Base-by-base conservation (phyloP, 768 basidiomycete species). In the Favolaschia claudopus region DNA sequence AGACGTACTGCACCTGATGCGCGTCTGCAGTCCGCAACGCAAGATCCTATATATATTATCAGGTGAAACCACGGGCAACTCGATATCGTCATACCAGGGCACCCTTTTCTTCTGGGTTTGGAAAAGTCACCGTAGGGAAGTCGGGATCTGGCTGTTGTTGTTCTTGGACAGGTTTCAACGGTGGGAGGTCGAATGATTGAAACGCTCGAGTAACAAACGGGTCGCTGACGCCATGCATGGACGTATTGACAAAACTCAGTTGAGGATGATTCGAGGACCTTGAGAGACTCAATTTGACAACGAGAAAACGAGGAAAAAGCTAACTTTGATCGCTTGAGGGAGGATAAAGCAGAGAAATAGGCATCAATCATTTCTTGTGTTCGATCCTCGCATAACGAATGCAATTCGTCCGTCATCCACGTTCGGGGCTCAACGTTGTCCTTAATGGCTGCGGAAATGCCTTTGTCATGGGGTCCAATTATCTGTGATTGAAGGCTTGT, bases 51-150 rank as follows among this genome's bases (percentile, higher is more conserved):
- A 28, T 42, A 25, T 24, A 57, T 45, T 40, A 29, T 57, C 51
- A 47, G 36, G 22, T 31, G 5, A 4, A 7, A 13, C 27, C 40
- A 51, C 32, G 17, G 46, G 19, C 46, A 31, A 58, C 15, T 15
- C 12, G n/a, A n/a, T 22, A 6, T 14, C 46, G 32, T 28, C 24
- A 54, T 68, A 85, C 83, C 73, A 84, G 72, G 33, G 84, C 83
- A 15, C 85, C 94, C 74, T 91, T 89, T 71, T 96, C 94, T 72
- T 96, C 94, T 2, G 94, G 94, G 67, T 96, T 96, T 2, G 94
- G 94, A 71, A 92, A 95, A 20, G 74, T 76, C 17, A 95, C 91
- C 5, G 93, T 94, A 4, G 92, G 86, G 67, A 96, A 96, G 27
- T 93, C 85, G 5, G 94, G 92, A 73, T 96, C 89, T 2, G 95